Base-by-base conservation (phyloP, 352 stramenopile species). In the Phytophthora multivora region DNA sequence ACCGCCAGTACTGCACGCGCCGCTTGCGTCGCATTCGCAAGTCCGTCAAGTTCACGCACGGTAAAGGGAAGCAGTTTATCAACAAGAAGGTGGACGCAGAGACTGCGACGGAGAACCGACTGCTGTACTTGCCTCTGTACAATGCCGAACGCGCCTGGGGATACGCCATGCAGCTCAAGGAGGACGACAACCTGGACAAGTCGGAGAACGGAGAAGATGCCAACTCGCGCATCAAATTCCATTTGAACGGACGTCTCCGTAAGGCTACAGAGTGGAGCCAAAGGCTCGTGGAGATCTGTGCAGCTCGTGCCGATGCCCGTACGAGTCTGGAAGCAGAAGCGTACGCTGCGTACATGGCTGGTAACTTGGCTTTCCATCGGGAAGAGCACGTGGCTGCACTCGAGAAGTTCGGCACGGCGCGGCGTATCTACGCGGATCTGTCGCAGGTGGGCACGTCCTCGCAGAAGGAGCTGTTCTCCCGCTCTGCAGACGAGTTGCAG, bases 151-250 rank as follows among this genome's bases (percentile, higher is more conserved):
- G 90, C 40, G 88, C 89, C 11, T 97, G 90, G 90, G 89, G 86
- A 31, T 96, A 94, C 66, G 90, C 90, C 6, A 97, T 96, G 89
- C 87, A 97, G 69, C 80, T 96, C 19, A 97, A 92, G 66, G 86
- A 93, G 66, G 86, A 97, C 58, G 88, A 94, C 68, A 93, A 90
- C 54, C 55, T 89, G 48, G 85, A 96, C 50, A 91, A 95, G 71
- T 81, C 83, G n/a, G 84, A 94, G 65, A 75, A 94, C 51, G 81
- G 84, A 30, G 83, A 90, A 38, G 85, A 94, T 39, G 89, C 88
- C 59, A 95, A 94, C 69, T 91, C 86, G 25, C 86, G 87, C 63
- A 93, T 95, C 59, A 94, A 92, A 69, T 96, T 93, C 60, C 90
- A 97, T 66, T 60, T 96, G n/a, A 86, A 86, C 19, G 87, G 82